phyloP scores from a whole-genome alignment of 2,329 filamentous ascomycete genomes.

The Colletotrichum neosansevieriae region DNA sequence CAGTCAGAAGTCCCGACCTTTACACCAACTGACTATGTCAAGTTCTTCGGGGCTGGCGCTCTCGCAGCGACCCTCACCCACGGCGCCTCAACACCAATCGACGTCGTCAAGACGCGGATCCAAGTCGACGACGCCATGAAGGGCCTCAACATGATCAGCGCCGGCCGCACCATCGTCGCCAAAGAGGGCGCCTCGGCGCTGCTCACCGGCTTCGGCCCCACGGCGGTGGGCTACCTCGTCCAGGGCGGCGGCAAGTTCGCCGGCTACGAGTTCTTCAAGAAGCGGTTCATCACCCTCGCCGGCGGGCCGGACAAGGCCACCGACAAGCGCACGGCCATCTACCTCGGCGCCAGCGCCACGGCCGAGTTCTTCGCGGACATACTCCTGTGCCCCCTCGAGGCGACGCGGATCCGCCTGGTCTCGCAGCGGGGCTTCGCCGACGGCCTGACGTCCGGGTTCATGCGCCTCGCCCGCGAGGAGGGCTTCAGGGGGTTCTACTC shows the following conservation, averaged over 20 bases:
- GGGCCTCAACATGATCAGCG: conserved; percentile 84
- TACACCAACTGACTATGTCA: conserved; percentile 58
- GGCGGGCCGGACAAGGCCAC: conserved; percentile 63
- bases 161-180: conserved; percentile 81
- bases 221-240: conserved; percentile 87
- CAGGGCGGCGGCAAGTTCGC: conserved; percentile 93
- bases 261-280: conserved; percentile 95
- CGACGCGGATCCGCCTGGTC: conserved; percentile 82
- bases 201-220: conserved; percentile 86
- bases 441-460: conserved; percentile 78
- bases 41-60: conserved; percentile 66
- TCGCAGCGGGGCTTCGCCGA: conserved; percentile 83
- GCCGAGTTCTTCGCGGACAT: conserved; percentile 82
- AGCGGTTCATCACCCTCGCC: conserved; percentile 80
- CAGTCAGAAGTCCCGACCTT: conserved; percentile 54
- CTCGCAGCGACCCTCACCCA: conserved; percentile 65
- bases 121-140: conserved; percentile 90
- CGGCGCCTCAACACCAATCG: conserved; percentile 65
- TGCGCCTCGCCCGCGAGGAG: conserved; percentile 80
- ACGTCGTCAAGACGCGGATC: conserved; percentile 90
- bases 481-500: conserved; percentile 89
- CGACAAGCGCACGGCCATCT: conserved; percentile 67
- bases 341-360: conserved; percentile 77
- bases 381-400: conserved; percentile 90
- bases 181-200: conserved; percentile 85